Evolutionary conservation across 129 eudicot genomes (phyloP), one percentile per base, ranked within the genome.

Genomic region (Chrysanthemum seticuspe): DNA sequence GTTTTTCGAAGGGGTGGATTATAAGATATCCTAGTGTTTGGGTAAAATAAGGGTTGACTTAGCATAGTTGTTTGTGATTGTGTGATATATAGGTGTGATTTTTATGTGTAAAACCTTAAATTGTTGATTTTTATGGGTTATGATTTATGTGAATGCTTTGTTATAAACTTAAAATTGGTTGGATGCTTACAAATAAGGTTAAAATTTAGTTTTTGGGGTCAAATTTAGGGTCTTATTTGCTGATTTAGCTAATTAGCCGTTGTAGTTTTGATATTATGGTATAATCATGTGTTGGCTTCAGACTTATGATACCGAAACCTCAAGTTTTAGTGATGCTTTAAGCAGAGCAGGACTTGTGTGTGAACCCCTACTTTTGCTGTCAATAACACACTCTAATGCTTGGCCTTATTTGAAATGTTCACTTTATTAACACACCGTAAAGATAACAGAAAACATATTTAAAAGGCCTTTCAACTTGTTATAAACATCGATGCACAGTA

Each of bases 351-450:
- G 11, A 54, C 36, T n/a, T 53, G 53, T 15, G 53, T 15, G 50
- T 15, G 51, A 55, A 55, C 13, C 13, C 11, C 21, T 53, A 36
- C 6, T 73, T 73, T 62, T 71, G 34, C 45, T 44, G 67, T 14
- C 16, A 13, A 40, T 71, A 36, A 2, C 55, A 36, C 31, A 3
- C 49, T 34, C 14, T 34, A 51, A 29, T 7, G 23, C 25, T 73
- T 48, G 40, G 51, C 18, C 31, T 31, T 11, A 3, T 54, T 36
- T 34, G 5, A n/a, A 71, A 61, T 29, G 9, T 61, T 49, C 21
- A 62, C 68, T 65, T 56, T 11, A 13, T 45, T 66, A 75, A 25
- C 31, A 25, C 44, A 45, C 66, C 34, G 58, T 40, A 66, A 66
- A 64, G 65, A 12, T 60, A 73, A 21, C 59, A 47, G 36, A 13